These are phyloP conservation scores for Pseudomassariella vexata DNA, from an alignment of 2,329 filamentous ascomycete genomes.

Conservation along the genomic window DNA sequence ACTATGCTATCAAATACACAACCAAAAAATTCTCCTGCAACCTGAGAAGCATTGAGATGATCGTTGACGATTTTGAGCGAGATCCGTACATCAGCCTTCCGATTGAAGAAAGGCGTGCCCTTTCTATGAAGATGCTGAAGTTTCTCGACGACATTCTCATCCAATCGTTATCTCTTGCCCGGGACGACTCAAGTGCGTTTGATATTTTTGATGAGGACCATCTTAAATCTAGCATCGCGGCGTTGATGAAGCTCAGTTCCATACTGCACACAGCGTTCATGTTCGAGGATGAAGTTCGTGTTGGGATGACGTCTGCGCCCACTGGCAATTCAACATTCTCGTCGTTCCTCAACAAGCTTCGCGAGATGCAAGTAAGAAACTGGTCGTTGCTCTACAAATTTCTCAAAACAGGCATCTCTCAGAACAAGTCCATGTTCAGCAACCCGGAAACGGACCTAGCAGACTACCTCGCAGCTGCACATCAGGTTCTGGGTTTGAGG, in stretches of 20 bases:
- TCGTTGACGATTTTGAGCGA: conserved; percentile 56
- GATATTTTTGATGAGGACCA: conserved; percentile 81
- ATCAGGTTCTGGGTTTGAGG: conserved; percentile 77
- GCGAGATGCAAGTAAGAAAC: conserved; percentile 79
- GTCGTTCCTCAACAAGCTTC: conserved; percentile 61
- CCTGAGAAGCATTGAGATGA: conserved; percentile 77
- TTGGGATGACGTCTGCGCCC: conserved; percentile 63
- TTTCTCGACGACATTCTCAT: conserved; percentile 72
- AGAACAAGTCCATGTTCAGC: conserved; percentile 59
- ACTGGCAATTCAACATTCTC: conserved; percentile 50
- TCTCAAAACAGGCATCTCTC: conserved; percentile 66
- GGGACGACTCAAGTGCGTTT: conserved; percentile 65
- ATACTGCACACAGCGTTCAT: conserved; percentile 75
- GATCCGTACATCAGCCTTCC: conserved; percentile 59
- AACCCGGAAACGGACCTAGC: conserved; percentile 67
- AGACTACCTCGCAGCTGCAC: conserved; percentile 73
- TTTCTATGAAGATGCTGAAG: conserved; percentile 71
- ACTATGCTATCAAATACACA: conserved; percentile 74
- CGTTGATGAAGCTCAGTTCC: conserved; percentile 65
- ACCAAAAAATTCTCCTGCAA: conserved; percentile 88
- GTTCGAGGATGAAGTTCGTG: conserved; percentile 78
- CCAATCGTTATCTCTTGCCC: conserved; percentile 61
- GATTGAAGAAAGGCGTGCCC: conserved; percentile 59
- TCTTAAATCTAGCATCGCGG: conserved; percentile 64
- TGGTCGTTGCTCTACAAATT: conserved; percentile 87